These are phyloP conservation scores for Penicillium rolfsii DNA, from an alignment of 2,329 filamentous ascomycete genomes.

Conservation along the genomic window DNA sequence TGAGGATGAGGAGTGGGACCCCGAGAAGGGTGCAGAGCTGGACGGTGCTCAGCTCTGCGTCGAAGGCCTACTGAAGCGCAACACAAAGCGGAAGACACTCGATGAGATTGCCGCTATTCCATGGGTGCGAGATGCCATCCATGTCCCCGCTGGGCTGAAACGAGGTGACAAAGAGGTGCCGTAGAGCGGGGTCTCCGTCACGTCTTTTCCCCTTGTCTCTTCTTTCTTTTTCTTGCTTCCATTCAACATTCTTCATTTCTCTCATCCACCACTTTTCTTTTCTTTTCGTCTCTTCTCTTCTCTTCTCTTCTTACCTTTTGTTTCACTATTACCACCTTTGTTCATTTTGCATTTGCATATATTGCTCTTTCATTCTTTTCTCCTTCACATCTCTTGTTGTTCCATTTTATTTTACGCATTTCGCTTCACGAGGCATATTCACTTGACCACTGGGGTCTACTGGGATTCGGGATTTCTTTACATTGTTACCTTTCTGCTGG, in stretches of 20 bases:
- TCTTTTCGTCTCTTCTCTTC: not conserved
- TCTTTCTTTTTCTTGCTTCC: constrained; percentile 1
- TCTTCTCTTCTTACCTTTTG: not conserved
- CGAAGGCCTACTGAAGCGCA: constrained; percentile 81
- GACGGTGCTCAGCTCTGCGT: constrained; percentile 79
- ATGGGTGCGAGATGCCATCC: constrained; percentile 78
- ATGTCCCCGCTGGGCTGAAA: constrained; percentile 63
- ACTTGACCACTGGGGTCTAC: constrained; percentile 10
- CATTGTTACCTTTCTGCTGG: constrained; percentile 3
- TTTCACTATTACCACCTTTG: not conserved
- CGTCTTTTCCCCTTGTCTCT: constrained; percentile 5
- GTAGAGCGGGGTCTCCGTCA: constrained; percentile 38
- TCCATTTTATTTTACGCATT: constrained; percentile 6
- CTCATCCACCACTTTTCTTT: constrained; percentile 5
- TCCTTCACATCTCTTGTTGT: constrained; percentile 4
- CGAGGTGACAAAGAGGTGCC: constrained; percentile 57
- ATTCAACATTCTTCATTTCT: constrained; percentile 7
- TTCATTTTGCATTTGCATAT: constrained; percentile 6
- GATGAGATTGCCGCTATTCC: constrained; percentile 70
- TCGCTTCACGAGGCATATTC: constrained; percentile 21
- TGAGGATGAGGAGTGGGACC: constrained; percentile 83
- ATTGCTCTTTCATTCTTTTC: not conserved
- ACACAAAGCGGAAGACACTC: constrained; percentile 75
- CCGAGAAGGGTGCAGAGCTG: constrained; percentile 65
- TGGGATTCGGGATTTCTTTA: constrained; percentile 10